Evolutionary conservation across 768 basidiomycete genomes (phyloP), one percentile per base, ranked within the genome.

Genomic region (Leccinum fibrillosum): DNA sequence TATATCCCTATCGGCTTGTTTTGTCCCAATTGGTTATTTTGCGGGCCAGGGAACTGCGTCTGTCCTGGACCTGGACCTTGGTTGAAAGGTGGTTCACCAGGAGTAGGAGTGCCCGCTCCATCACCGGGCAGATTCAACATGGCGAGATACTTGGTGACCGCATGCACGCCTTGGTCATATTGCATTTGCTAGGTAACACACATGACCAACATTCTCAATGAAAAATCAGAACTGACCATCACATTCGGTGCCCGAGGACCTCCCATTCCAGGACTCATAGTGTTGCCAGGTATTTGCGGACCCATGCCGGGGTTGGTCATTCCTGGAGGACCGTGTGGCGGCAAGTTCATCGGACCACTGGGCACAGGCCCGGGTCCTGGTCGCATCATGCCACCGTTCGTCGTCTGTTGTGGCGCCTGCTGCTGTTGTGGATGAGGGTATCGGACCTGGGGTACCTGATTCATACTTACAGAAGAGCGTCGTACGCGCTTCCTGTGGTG

Each of bases 401-500:
- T 64, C 69, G 76, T 74, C 45, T 73, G 75, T 49, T 74, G 76
- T n/a, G 69, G 72, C 23, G 59, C 70, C 49, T 70, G 74, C 49
- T 72, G 75, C n/a, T 68, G 76, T 34, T 62, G 65, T 44, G 68
- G 73, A 53, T 69, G 69, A 49, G 66, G 68, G 21, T 72, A 77
- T 52, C 73, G 75, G 8, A 71, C 64, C 17, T 74, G 63, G 19
- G 74, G 74, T n/a, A 71, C 72, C 53, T 78, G 80, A 55, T 82
- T 80, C 61, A 76, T 66, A 49, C 54, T 47, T n/a, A 65, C 67
- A 5, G 84, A 83, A 25, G 83, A 82, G 26, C 78, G 77, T 28
- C 83, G 81, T 32, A 66, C 39, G 34, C 82, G 81, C 66, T 86
- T 86, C 54, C 77, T 75, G 11, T 3, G 84, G 84, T 2, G 85